Evolutionary conservation across 225 moss, liverwort and hornwort species (phyloP), one percentile per base, ranked within the genome.

Genomic region (Bryoerythrophyllum caledonicum): DNA sequence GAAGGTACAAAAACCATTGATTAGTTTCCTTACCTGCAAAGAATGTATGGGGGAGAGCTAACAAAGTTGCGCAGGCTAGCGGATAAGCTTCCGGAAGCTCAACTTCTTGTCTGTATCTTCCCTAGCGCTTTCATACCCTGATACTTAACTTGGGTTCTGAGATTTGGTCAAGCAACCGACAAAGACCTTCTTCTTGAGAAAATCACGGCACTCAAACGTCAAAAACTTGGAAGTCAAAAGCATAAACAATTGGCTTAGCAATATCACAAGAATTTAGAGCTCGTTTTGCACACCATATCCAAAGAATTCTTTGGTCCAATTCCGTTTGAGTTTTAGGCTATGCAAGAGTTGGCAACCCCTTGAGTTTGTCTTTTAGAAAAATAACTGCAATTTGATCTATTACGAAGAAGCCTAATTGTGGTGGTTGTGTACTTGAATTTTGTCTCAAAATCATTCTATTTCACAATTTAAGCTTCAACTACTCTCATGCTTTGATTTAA

Each of bases 141-240:
- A n/a, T n/a, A n/a, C n/a, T 81, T 81, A 63, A 92, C 85, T 34
- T 34, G 3, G 92, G 93, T 28, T 68, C 54, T 0, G 90, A 91
- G 63, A 89, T 91, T 14, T 70, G 76, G 81, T 8, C n/a, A n/a
- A n/a, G n/a, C n/a, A 76, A 71, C 11, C 55, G 46, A 60, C 81
- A 25, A 40, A 68, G 49, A 78, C 82, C 89, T 70, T 34, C 74
- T 12, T 73, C 76, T 59, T 69, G 37, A 10, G 73, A 34, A 21
- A 11, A 41, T 64, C 12, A 78, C 25, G 3, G 65, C 67, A 10
- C 79, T 80, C 7, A 21, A 40, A 23, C 19, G 8, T 60, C 17
- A 70, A 4, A 68, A 49, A 41, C 48, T 78, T 82, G 66, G 10
- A 25, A 38, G 46, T 62, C 2, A 0, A 63, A 3, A 10, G 23